Base-by-base conservation (phyloP, 129 eudicot species). In the Sambucus nigra region DNA sequence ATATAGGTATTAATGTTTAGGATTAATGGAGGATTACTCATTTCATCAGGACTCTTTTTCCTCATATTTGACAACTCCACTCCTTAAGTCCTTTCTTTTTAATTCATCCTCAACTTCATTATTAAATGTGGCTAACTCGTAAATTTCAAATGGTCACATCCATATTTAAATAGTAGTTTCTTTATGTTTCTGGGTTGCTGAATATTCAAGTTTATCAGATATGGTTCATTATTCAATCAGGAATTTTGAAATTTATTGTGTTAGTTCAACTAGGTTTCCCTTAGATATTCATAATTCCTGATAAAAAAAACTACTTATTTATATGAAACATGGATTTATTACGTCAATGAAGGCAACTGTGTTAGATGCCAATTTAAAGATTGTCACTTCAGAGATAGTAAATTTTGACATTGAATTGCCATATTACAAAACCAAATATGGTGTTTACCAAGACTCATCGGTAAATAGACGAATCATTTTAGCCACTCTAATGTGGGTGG, bases 401-500 rank as follows among this genome's bases (percentile, higher is more conserved):
- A 77, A 78, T 64, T 88, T 84, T 40, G 97, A 88, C 65, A 75
- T 78, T 7, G 97, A 81, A 42, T 67, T 88, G 58, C 74, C 97
- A 7, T 85, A 81, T 67, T 84, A 88, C 72, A 88, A 84, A 53
- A 88, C 94, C 75, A 84, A 88, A 66, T 94, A 78, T 70, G 97
- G 97, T n/a, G 97, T 88, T 14, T 81, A 77, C 46, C 76, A 94
- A 38, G 97, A 88, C 48, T 60, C 78, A 54, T 57, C 56, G 10
- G 69, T 80, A 28, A 64, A 73, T 41, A 92, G 94, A 26, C 76
- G 95, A 51, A 81, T 88, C 25, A 93, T 88, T 63, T 88, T 94
- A 24, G 87, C 92, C 63, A 81, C 93, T 19, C 60, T 84, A 42
- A 88, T 88, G 97, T 88, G 97, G 97, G 76, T 88, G n/a, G 97